These are phyloP conservation scores for Penicillium sp. DNA, from an alignment of 2,329 filamentous ascomycete genomes.

Conservation along the genomic window DNA sequence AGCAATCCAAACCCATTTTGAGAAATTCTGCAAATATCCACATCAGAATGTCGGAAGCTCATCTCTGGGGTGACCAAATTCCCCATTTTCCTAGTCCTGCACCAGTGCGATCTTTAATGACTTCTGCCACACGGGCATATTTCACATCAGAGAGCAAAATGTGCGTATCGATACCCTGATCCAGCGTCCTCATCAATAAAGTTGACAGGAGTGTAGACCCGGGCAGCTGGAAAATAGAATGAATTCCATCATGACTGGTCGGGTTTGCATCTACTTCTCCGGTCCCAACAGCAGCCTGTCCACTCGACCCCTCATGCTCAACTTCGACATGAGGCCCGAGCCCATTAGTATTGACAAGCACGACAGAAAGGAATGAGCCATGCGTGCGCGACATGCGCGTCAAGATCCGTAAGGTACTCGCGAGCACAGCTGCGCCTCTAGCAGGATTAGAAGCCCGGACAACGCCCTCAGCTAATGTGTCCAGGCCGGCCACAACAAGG, in stretches of 20 bases:
- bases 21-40: background rate
- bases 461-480: conserved; percentile 37
- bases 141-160: conserved; percentile 34
- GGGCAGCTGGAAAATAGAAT: conserved; percentile 28
- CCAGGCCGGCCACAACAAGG: conserved; percentile 38
- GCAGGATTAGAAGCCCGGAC: conserved; percentile 39
- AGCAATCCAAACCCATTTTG: conserved; percentile 3
- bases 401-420: conserved; percentile 33
- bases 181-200: conserved; percentile 36
- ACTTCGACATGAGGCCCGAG: conserved; percentile 21
- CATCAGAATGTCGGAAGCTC: background rate
- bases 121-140: conserved; percentile 32
- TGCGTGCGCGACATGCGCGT: conserved; percentile 34
- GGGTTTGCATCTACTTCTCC: conserved; percentile 1
- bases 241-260: conserved; percentile 20
- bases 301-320: background rate
- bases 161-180: conserved; percentile 43
- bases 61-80: conserved; percentile 24
- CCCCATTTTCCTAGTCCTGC: conserved; percentile 39
- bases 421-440: conserved; percentile 34
- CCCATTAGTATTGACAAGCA: conserved; percentile 39
- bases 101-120: conserved; percentile 42
- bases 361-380: conserved; percentile 29
- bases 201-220: conserved; percentile 26
- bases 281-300: background rate